Conservation (phyloP, 2,329 filamentous ascomycete species). For the Venturia nashicola region DNA sequence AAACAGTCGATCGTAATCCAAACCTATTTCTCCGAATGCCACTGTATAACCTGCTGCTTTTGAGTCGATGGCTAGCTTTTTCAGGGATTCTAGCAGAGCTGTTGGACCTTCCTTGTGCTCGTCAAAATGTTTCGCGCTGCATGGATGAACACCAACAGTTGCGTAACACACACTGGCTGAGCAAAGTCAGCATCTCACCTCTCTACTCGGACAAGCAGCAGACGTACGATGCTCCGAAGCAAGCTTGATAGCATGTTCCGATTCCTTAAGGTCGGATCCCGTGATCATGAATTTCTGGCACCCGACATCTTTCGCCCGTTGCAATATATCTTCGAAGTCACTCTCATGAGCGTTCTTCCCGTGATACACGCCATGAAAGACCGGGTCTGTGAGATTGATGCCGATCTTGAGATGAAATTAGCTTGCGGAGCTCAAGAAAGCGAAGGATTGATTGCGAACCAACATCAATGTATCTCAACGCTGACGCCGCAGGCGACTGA, state of each 20-base stretch:
- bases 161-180: slow-evolving; percentile 71
- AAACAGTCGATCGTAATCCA: slow-evolving; percentile 89
- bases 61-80: slow-evolving; percentile 48
- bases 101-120: slow-evolving; percentile 44
- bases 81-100: slow-evolving; percentile 46
- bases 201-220: background rate
- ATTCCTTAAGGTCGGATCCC: slow-evolving; percentile 74
- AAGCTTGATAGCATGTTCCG: slow-evolving; percentile 59
- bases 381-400: slow-evolving; percentile 89
- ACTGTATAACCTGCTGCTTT: slow-evolving; percentile 48
- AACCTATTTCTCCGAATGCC: slow-evolving; percentile 88
- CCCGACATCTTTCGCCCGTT: slow-evolving; percentile 63
- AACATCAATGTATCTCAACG: slow-evolving; percentile 31
- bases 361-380: slow-evolving; percentile 76
- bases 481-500: background rate
- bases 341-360: slow-evolving; percentile 63
- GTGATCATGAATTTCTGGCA: slow-evolving; percentile 89
- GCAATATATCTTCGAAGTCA: slow-evolving; percentile 65
- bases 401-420: slow-evolving; percentile 48
- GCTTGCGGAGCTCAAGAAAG: background rate
- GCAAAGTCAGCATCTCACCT: background rate
- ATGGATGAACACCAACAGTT: slow-evolving; percentile 90
- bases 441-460: slow-evolving; percentile 18
- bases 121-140: slow-evolving; percentile 70
- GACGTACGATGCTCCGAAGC: slow-evolving; percentile 60